Base-by-base conservation (phyloP, 2,329 filamentous ascomycete species). In the Dactylellina haptotyla region DNA sequence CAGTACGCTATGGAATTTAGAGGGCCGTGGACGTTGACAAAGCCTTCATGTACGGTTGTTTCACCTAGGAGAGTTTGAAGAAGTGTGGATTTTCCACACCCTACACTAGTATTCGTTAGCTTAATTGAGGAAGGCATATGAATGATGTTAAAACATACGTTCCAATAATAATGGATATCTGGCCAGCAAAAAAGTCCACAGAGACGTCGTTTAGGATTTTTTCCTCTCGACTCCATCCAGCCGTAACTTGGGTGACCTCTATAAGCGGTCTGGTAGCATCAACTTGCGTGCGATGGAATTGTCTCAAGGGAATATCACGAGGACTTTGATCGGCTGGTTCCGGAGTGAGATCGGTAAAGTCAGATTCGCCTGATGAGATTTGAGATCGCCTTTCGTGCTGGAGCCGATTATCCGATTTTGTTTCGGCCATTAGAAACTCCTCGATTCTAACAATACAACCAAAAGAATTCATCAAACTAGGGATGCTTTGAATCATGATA, bases 1-100 rank as follows among this genome's bases (percentile, higher is more conserved):
- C 82, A 83, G 58, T 80, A 83, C 0, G 79, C 81, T 8, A 82
- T 76, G 9, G 56, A 48, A 43, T 71, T 28, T 30, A 80, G 79
- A 8, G 79, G 81, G 0, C 51, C 18, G 12, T 48, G 72, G 1
- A 79, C 72, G 1, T 70, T 75, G n/a, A 82, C 69, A 0, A 62
- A 65, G 0, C 82, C 82, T 0, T 72, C 61, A 0, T 78, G 50
- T 3, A 66, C 1, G 64, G 65, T 3, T 79, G 72, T 70, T 83
- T 82, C 0, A 81, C 81, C 61, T 0, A 83, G 71, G 0, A 84
- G 76, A 0, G 79, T 80, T 26, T 82, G 79, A 12, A 84, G 75
- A 0, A 84, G 74, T 0, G 80, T 80, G 0, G 82, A 81, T 61
- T 84, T 85, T 14, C 83, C 83, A 25, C 81, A 81, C 1, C 83